Base-by-base conservation (phyloP, 2,329 filamentous ascomycete genomes). In the Blastomyces parvus region DNA sequence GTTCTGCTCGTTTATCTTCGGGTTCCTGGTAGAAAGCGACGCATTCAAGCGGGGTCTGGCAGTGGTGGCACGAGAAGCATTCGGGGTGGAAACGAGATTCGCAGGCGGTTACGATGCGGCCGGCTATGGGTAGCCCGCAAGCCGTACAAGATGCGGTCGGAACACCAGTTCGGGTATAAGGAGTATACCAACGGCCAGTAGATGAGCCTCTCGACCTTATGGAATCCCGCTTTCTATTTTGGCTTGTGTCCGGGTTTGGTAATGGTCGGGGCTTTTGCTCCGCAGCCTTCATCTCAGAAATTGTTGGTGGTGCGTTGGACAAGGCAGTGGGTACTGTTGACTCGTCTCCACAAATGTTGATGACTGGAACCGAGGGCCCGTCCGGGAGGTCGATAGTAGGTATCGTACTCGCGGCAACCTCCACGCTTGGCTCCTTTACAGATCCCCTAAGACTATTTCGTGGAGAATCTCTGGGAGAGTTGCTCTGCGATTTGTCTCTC, bases 11-110 rank as follows among this genome's bases (percentile, higher is more conserved):
- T 67, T 86, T 84, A 52, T 81, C 77, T 9, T 91, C 85, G 0
- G 94, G 94, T 75, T 99, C 94, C 0, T 91, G 91, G 68, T 94
- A 96, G 75, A 99, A 97, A 69, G 96, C 94, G 63, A 99, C 89
- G 62, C 91, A 93, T 78, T 99, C 94, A 22, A 99, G 88, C 25
- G 87, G 84, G 11, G 92, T 96, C 38, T 88, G 86, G 74, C 94
- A 99, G 65, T 89, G 84, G 74, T 90, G 88, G 79, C 94, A 99
- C 53, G 85, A 83, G 79, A 99, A 97, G 76, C 94, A 99, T 67
- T 91, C 86, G 0, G 94, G 92, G 70, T 99, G 94, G 74, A 97
- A 97, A 25, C 92, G 88, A 48, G 84, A 82, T 33, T 91, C 91
- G 1, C 86, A 87, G 7, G 96, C 86, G 4, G 88, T 90, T 27